Evolutionary conservation across 306 rosid species (phyloP), one percentile per base, ranked within the genome.

Genomic region (Acacia acuminata): DNA sequence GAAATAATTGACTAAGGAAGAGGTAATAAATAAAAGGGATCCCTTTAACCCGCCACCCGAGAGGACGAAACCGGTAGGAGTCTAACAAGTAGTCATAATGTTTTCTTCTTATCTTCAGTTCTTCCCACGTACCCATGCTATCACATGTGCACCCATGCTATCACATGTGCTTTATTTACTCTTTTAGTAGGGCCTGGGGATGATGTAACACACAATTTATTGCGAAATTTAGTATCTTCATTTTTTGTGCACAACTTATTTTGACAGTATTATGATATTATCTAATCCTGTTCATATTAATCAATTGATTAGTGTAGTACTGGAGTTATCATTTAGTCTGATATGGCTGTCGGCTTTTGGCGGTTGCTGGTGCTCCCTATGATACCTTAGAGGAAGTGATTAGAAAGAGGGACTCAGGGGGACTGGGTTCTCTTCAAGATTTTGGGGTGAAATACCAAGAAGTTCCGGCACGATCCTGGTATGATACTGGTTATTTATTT

Each of bases 121-220:
- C 88, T 94, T 94, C 87, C 93, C 98, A 89, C 97, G 98, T 87
- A 93, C 98, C 81, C 98, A 94, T 88, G 95, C 98, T 22, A 93
- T 94, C 85, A n/a, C n/a, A n/a, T n/a, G n/a, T n/a, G n/a, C 1
- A 1, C 1, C 1, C 1, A 0, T 1, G 0, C 1, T 27, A 2
- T 14, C 4, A 82, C 97, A 13, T 94, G 98, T 86, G 97, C 98
- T 75, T 87, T 94, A 77, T 94, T 90, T 75, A 91, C 97, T 6
- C 80, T 93, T 42, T 76, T 19, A 48, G 17, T 94, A 74, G 91
- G 97, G 87, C 98, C 97, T 0, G 95, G 97, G 66, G 97, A 94
- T 89, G 98, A 94, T 95, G 98, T 93, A 88, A 90, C 84, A 48
- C 4, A 32, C 84, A 73, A 38, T 70, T 27, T 75, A 51, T 53